These are phyloP conservation scores for Solanum paucissectum DNA, from an alignment of 257 asterid genomes.

Conservation along the genomic window DNA sequence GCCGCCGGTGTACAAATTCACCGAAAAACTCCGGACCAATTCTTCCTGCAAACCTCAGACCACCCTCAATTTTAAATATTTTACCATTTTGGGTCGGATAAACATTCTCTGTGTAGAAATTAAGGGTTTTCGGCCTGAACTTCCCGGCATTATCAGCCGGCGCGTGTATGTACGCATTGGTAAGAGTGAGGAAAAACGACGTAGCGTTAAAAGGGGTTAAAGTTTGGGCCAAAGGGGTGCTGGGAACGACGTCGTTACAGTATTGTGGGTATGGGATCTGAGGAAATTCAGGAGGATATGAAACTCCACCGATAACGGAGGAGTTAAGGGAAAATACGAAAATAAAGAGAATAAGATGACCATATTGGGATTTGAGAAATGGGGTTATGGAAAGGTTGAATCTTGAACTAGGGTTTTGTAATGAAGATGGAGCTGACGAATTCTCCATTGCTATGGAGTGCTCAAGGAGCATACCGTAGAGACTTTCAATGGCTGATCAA, in stretches of 20 bases:
- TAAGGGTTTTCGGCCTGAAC: slow-evolving; percentile 18
- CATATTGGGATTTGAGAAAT: not conserved
- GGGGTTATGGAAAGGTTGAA: not conserved
- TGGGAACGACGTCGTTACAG: slow-evolving; percentile 42
- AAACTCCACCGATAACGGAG: slow-evolving; percentile 9
- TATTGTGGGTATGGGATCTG: slow-evolving; percentile 33
- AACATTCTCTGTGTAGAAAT: slow-evolving; percentile 23
- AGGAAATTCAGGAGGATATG: not conserved
- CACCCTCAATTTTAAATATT: slow-evolving; percentile 49
- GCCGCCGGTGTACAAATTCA: slow-evolving; percentile 41
- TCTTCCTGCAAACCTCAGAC: slow-evolving; percentile 1
- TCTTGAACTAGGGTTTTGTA: not conserved
- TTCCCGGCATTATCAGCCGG: slow-evolving; percentile 4
- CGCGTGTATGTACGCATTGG: slow-evolving; percentile 25
- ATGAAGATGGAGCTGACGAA: not conserved
- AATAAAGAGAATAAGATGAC: not conserved
- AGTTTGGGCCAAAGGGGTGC: slow-evolving; percentile 20
- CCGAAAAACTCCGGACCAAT: slow-evolving; percentile 2
- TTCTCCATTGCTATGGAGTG: not conserved
- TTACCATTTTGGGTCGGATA: slow-evolving; percentile 39
- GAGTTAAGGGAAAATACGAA: slow-evolving; percentile 12
- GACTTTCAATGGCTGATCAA: not conserved
- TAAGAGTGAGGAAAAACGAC: slow-evolving; percentile 19
- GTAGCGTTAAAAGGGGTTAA: slow-evolving; percentile 19
- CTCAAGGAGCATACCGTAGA: not conserved